phyloP scores from a whole-genome alignment of 129 eudicot species.

The Glebionis coronaria region DNA sequence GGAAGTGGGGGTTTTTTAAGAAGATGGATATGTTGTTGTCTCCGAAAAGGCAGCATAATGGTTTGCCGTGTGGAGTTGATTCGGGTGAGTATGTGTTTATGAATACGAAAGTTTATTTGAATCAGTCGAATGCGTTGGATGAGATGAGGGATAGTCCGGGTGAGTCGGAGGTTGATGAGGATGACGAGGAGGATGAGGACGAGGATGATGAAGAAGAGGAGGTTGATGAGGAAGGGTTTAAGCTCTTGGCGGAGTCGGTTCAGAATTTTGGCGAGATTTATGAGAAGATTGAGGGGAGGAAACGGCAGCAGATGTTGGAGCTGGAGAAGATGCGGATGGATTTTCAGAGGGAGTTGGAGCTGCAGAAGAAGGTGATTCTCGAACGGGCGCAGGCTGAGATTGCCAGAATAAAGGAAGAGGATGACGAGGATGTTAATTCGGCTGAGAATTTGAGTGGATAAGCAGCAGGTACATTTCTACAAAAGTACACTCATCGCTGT shows the following conservation, averaged over 20 bases:
- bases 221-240: slow-evolving; percentile 43
- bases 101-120: slow-evolving; percentile 75
- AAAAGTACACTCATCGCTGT: not conserved
- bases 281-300: slow-evolving; percentile 85
- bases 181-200: slow-evolving; percentile 43
- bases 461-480: slow-evolving; percentile 24
- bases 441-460: slow-evolving; percentile 53
- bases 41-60: slow-evolving; percentile 50
- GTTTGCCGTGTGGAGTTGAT: slow-evolving; percentile 90
- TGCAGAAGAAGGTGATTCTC: slow-evolving; percentile 82
- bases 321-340: slow-evolving; percentile 85
- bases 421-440: slow-evolving; percentile 47
- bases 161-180: slow-evolving; percentile 55
- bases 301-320: slow-evolving; percentile 86
- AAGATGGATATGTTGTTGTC: slow-evolving; percentile 79
- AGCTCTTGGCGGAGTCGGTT: slow-evolving; percentile 77
- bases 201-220: not conserved
- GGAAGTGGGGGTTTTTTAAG: slow-evolving; percentile 63
- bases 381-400: slow-evolving; percentile 83
- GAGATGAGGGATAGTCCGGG: slow-evolving; percentile 96
- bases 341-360: slow-evolving; percentile 79
- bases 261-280: slow-evolving; percentile 78
- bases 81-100: slow-evolving; percentile 95
- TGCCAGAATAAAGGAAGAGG: slow-evolving; percentile 61
- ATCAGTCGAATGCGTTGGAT: slow-evolving; percentile 72